Evolutionary conservation across 2,329 filamentous ascomycete species (phyloP).

Genomic region (Monilinia vaccinii-corymbosi): DNA sequence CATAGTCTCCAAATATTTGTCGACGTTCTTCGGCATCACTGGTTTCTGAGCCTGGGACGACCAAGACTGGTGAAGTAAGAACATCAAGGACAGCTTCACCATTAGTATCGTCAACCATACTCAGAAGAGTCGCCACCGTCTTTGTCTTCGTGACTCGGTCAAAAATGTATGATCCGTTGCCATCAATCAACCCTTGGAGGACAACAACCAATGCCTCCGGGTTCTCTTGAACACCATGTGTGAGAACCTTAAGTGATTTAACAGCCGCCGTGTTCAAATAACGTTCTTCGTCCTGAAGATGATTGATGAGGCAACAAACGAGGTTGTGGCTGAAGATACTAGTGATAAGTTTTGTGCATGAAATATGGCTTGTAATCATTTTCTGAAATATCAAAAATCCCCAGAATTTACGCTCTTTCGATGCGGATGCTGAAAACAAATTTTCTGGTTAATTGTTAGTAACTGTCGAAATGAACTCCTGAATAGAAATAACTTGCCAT

Average conservation of each 20-base stretch:
- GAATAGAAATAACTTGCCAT: conserved; percentile 50
- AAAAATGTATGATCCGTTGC: conserved; percentile 66
- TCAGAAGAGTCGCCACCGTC: conserved; percentile 56
- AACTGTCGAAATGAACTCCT: not conserved
- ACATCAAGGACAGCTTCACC: conserved; percentile 37
- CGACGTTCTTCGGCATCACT: conserved; percentile 27
- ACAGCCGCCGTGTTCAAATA: conserved; percentile 73
- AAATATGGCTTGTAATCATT: conserved; percentile 49
- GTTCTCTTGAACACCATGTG: conserved; percentile 52
- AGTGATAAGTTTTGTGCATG: conserved; percentile 40
- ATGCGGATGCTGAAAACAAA: conserved; percentile 72
- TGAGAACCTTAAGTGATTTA: conserved; percentile 64
- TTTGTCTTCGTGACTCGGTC: conserved; percentile 81
- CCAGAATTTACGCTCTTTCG: conserved; percentile 82
- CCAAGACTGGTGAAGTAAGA: conserved; percentile 37
- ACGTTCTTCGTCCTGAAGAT: conserved; percentile 66
- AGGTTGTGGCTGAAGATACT: conserved; percentile 75
- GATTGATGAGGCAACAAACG: conserved; percentile 73
- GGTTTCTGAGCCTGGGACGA: conserved; percentile 24
- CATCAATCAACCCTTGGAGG: conserved; percentile 58
- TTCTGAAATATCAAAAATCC: conserved; percentile 83
- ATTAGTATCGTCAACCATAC: conserved; percentile 18
- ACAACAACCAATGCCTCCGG: conserved; percentile 51
- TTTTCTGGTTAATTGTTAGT: conserved; percentile 47
- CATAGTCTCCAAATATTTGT: conserved; percentile 27